Evolutionary conservation across 176 grass and related monocot genomes (phyloP).

Genomic region (Puya raimondii): DNA sequence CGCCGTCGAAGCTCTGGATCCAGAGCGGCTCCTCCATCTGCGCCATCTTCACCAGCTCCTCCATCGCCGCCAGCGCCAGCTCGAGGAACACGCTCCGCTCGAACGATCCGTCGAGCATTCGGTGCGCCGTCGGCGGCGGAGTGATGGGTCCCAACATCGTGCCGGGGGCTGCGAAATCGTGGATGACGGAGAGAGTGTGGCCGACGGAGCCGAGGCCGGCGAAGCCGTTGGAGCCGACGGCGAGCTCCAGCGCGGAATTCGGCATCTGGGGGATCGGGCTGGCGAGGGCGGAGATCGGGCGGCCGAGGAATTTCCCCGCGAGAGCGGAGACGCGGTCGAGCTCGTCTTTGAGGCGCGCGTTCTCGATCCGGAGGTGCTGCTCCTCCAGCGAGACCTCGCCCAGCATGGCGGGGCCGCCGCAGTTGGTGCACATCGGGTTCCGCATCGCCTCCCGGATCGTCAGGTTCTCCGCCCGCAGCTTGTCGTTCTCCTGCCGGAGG

Average conservation of each 20-base stretch:
- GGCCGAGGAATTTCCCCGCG: slow-evolving; percentile 80
- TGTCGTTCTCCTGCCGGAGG: slow-evolving; percentile 92
- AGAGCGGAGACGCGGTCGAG: slow-evolving; percentile 81
- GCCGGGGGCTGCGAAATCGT: slow-evolving; percentile 35
- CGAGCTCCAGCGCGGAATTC: slow-evolving; percentile 65
- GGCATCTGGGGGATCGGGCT: slow-evolving; percentile 26
- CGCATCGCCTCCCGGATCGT: slow-evolving; percentile 76
- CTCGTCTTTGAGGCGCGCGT: slow-evolving; percentile 94
- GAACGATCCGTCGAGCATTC: background rate
- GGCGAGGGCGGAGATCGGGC: slow-evolving; percentile 44
- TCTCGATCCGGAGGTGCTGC: slow-evolving; percentile 89
- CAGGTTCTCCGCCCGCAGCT: slow-evolving; percentile 89
- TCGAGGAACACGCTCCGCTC: slow-evolving; percentile 60
- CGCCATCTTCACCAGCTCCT: slow-evolving; percentile 77
- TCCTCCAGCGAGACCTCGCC: slow-evolving; percentile 81
- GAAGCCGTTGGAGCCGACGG: slow-evolving; percentile 40
- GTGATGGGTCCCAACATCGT: slow-evolving; percentile 13
- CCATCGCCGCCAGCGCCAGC: slow-evolving; percentile 80
- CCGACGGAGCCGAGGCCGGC: slow-evolving; percentile 39
- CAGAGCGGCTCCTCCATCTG: slow-evolving; percentile 81
- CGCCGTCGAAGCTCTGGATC: slow-evolving; percentile 29
- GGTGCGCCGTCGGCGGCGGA: slow-evolving; percentile 14
- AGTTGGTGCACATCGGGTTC: slow-evolving; percentile 71
- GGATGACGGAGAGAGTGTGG: slow-evolving; percentile 30
- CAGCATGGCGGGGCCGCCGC: slow-evolving; percentile 62